Evolutionary conservation across 2,329 filamentous ascomycete species (phyloP), one percentile per base, ranked within the genome.

Genomic region (Daldinia eschscholtzii): DNA sequence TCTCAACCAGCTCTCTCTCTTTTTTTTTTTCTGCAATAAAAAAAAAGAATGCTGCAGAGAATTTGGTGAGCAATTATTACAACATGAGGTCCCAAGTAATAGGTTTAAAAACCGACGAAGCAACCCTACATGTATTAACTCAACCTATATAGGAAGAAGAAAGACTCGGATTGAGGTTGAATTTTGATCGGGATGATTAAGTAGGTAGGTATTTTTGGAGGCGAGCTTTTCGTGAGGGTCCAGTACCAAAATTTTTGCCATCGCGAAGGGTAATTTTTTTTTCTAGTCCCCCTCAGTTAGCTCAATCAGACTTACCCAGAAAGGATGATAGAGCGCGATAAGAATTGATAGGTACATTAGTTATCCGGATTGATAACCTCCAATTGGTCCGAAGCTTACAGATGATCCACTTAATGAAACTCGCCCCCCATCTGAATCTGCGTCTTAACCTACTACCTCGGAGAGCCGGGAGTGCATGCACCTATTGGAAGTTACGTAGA

Each of bases 241-340:
- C 68, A 65, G 57, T 23, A 66, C 63, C 66, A 42, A 70, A 73
- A 70, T 58, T 73, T 70, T 74, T 72, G 70, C 64, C 68, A 63
- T 72, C 35, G 56, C 26, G 23, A 59, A 59, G 6, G 39, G 20
- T 7, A 35, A 35, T 30, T 46, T 56, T 56, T 30, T 35, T 30
- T 37, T 55, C 23, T 55, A 55, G 52, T 52, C 15, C 46, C 46
- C 46, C 46, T 18, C 33, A 35, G 7, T 35, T 35, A 35, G 33
- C 41, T 42, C 26, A 52, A 12, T 58, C 61, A 53, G 42, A 9
- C 28, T 56, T 48, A 39, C 35, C n/a, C 6, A 63, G 52, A 57
- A 44, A 61, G 30, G 18, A 4, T 39, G 46, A 55, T 55, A 55
- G 13, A 37, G 15, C 15, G 26, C 44, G 37, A 18, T 37, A 33